Evolutionary conservation across 768 basidiomycete genomes (phyloP).

Genomic region (Boletus insuetus): DNA sequence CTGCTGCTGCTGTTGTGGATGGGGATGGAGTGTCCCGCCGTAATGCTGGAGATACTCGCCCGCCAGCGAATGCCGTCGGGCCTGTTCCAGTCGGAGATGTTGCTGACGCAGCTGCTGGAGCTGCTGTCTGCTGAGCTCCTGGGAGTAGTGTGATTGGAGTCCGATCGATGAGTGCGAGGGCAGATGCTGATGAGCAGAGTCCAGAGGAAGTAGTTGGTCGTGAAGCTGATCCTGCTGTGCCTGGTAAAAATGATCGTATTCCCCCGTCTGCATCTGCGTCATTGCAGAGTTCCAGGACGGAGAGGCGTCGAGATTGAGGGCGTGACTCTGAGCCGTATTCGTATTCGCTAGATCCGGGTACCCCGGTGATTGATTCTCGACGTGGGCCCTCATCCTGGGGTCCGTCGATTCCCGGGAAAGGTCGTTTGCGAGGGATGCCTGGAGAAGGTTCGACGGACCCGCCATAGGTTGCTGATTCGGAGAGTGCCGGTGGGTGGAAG

Average conservation of each 20-base stretch:
- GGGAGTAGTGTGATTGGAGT: conserved; percentile 43
- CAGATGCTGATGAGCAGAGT: conserved; percentile 46
- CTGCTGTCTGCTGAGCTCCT: conserved; percentile 47
- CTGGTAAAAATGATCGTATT: conserved; percentile 46
- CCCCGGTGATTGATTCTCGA: conserved; percentile 34
- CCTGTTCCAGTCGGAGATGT: conserved; percentile 35
- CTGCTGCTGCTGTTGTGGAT: conserved; percentile 26
- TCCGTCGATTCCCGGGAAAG: conserved; percentile 57
- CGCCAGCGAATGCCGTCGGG: conserved; percentile 34
- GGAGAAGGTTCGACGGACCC: conserved; percentile 35
- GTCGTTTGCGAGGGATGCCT: conserved; percentile 58
- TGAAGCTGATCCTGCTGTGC: conserved; percentile 33
- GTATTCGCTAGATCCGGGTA: conserved; percentile 42
- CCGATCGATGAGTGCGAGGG: conserved; percentile 52
- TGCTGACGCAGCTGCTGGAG: conserved; percentile 37
- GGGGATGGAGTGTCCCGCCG: conserved; percentile 33
- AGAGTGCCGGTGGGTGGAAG: conserved; percentile 65
- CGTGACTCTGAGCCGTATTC: conserved; percentile 73
- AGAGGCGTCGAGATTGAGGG: conserved; percentile 75
- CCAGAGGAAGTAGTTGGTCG: conserved; percentile 45
- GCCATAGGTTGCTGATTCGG: conserved; percentile 33
- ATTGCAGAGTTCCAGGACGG: conserved; percentile 89
- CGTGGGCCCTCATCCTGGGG: conserved; percentile 39
- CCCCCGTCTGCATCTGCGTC: conserved; percentile 50
- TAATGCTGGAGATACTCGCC: conserved; percentile 38